Base-by-base conservation (phyloP, 2,329 filamentous ascomycete species). In the Pseudocercospora crystallina region DNA sequence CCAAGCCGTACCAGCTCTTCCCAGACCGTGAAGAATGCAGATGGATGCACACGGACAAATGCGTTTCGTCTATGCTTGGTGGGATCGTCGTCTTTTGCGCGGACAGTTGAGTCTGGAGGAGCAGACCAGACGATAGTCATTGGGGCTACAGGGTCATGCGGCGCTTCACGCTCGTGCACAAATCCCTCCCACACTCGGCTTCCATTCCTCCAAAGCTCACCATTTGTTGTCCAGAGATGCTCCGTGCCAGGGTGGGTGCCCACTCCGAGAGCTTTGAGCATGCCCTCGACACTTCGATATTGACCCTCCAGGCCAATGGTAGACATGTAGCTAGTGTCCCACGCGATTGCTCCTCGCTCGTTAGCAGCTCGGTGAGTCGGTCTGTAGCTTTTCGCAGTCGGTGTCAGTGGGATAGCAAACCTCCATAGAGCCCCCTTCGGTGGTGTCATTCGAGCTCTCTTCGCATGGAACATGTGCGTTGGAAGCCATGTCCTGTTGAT, bases 271-370 rank as follows among this genome's bases (percentile, higher is more conserved):
- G 76, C 78, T 62, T 76, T 82, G 31, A 97, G 68, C 8, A 92
- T 75, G 33, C 80, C 79, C 48, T 84, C 76, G 35, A 96, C 73
- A 46, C 84, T 85, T 29, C 74, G 70, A 35, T 81, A 74, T 11
- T 76, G 73, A 0, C 91, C 94, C 59, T 86, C 84, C 3, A 97
- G 67, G 11, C 85, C 80, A 58, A 97, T 86, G 1, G 90, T 96
- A 60, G 89, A 88, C 75, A 94, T 87, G 67, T 96, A 99, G 68
- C 91, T 97, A 76, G 84, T 89, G 71, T 99, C 94, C 90, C 92
- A 97, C 1, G 85, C 85, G 37, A 97, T 77, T 15, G 86, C 86
- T 5, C 94, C 91, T 58, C 85, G 82, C 45, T 85, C 79, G 26
- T 84, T 84, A 45, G 84, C 82, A 15, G 89, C 86, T 57, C 91